These are phyloP conservation scores for Planoprotostelium fungivorum DNA, from an alignment of 78 protist genomes.

Conservation along the genomic window DNA sequence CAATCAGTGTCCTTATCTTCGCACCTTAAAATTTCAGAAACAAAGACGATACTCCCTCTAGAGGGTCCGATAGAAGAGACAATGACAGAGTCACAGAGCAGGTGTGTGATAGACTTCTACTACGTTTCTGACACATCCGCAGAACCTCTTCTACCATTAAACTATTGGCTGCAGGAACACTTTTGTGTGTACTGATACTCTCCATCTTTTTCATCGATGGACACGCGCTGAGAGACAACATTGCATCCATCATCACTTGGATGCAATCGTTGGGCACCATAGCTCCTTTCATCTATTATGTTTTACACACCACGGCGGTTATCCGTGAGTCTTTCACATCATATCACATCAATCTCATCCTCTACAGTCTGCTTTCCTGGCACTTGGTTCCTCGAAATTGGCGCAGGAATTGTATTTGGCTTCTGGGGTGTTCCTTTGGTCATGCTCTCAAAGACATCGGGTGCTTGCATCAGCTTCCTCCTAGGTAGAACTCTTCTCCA, in stretches of 20 bases:
- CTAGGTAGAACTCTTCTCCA: background rate
- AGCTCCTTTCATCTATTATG: background rate
- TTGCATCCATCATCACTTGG: background rate
- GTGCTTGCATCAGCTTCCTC: background rate
- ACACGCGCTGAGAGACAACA: background rate
- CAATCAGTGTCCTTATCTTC: too few relatives aligned
- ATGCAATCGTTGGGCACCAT: background rate
- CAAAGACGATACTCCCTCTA: background rate
- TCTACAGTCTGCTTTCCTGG: background rate
- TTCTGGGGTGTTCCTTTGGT: background rate
- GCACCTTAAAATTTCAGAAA: background rate
- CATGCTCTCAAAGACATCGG: background rate
- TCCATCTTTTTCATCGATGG: background rate
- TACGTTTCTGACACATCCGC: background rate
- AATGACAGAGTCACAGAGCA: background rate
- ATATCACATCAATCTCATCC: background rate
- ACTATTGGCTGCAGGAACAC: background rate
- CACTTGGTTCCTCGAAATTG: background rate
- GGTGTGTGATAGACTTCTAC: background rate
- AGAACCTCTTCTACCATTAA: background rate
- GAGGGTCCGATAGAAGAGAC: background rate
- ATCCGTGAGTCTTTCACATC: background rate
- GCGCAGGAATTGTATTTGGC: background rate
- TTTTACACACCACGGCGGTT: background rate
- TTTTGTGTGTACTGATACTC: background rate